phyloP scores from a whole-genome alignment of 2,329 filamentous ascomycete species.

The Diaporthe helianthi region DNA sequence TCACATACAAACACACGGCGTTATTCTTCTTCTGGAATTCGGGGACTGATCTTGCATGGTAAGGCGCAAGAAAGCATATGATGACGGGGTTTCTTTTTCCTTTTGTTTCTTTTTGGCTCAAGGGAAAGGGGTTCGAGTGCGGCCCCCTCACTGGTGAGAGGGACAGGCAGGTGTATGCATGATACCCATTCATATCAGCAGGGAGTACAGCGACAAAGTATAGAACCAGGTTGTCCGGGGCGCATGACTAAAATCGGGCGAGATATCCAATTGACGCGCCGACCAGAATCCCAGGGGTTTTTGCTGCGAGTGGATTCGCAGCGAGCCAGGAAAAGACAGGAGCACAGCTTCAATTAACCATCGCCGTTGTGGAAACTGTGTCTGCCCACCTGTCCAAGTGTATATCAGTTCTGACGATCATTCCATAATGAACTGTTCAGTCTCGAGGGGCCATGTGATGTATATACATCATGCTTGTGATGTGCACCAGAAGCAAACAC shows the following conservation, averaged over 20 bases:
- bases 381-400: background rate
- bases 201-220: background rate
- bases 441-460: background rate
- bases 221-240: background rate
- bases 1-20: background rate
- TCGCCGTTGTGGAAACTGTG: too few relatives aligned
- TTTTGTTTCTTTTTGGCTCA: background rate
- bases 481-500: background rate
- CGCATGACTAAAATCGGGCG: background rate
- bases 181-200: conserved; percentile 27
- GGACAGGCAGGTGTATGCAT: conserved; percentile 12
- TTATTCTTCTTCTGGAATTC: conserved; percentile 10
- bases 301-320: background rate
- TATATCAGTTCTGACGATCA: background rate
- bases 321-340: background rate
- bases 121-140: background rate
- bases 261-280: background rate
- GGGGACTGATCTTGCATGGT: background rate
- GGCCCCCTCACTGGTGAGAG: conserved; percentile 15
- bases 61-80: background rate
- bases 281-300: too few relatives aligned
- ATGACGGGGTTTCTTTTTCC: background rate
- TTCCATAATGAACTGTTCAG: background rate
- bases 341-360: background rate
- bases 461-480: background rate